Base-by-base conservation (phyloP, 352 stramenopile species). In the Pythium scleroteichum region DNA sequence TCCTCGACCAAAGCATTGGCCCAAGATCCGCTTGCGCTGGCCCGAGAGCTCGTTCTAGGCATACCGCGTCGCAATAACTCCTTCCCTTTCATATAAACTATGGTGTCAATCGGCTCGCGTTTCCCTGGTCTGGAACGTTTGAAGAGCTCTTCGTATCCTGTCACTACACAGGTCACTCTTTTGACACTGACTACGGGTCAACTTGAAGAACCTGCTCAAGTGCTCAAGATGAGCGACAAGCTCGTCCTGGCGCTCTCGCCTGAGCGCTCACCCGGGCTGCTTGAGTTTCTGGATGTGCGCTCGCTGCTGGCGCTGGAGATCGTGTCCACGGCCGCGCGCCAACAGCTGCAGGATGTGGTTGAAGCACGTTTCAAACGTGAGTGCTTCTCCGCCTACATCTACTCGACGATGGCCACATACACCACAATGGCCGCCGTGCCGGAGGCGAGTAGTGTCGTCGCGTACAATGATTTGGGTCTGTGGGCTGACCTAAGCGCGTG, bases 381-480 rank as follows among this genome's bases (percentile, higher is more conserved):
- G 46, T 90, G 82, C 68, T 81, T 92, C 63, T 69, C 61, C 1
- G 73, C 68, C 53, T 87, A 73, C 54, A 53, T 92, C 19, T 66
- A 81, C 24, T 67, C 82, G 26, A 90, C 80, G 2, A 78, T 92
- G 50, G 77, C 80, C 40, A 79, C 75, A 10, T 87, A 88, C 42
- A 69, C 80, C 26, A 88, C 88, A 67, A 66, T 82, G 17, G 71
- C 75, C n/a, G 57, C 71, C 1, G 79, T 87, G 20, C 79, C 82
- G 20, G 26, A 68, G 45, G 75, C 81, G 17, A 4, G 35, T n/a
- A 2, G 26, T 33, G 10, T 58, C 8, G n/a, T n/a, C n/a, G n/a
- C n/a, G n/a, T n/a, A 6, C 0, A 53, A 24, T 44, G 7, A 20
- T 44, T n/a, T n/a, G n/a, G n/a, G n/a, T n/a, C n/a, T n/a, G n/a